phyloP scores from a whole-genome alignment of 139 green algal species.

The Coelastrella sp. region DNA sequence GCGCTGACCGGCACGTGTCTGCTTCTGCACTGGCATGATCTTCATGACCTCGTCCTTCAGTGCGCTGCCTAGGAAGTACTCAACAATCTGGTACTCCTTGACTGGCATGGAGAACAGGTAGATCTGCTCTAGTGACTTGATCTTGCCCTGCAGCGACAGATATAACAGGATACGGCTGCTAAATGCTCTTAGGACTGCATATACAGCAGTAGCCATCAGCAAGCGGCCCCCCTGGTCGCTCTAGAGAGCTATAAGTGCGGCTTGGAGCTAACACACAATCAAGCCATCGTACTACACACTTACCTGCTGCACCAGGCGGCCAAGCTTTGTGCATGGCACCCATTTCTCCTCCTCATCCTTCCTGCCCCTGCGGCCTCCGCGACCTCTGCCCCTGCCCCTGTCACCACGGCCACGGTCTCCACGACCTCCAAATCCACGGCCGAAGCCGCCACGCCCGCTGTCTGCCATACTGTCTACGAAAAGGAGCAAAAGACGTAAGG shows the following conservation, averaged over 20 bases:
- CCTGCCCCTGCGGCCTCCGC: constrained; percentile 81
- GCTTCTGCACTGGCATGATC: constrained; percentile 99
- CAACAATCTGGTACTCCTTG: constrained; percentile 98
- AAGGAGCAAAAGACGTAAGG: not conserved
- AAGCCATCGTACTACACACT: not conserved
- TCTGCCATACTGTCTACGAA: constrained; percentile 60
- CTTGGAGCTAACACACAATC: not conserved
- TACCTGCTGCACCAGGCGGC: constrained; percentile 96
- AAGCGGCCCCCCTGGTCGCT: no score
- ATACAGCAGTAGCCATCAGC: no score
- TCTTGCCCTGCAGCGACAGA: constrained; percentile 90
- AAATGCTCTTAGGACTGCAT: no score
- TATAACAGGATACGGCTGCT: no score
- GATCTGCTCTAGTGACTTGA: constrained; percentile 99
- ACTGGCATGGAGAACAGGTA: constrained; percentile 99
- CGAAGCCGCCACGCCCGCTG: constrained; percentile 88
- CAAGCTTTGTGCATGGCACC: constrained; percentile 99
- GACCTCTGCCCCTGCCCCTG: constrained; percentile 70
- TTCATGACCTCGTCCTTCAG: constrained; percentile 99
- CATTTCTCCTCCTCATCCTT: constrained; percentile 97
- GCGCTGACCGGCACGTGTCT: constrained; percentile 99
- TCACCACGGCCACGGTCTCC: constrained; percentile 80
- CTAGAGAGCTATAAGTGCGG: not conserved
- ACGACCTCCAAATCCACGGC: constrained; percentile 90
- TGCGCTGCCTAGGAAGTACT: constrained; percentile 86